These are phyloP conservation scores for Aspergillus phoenicis DNA, from an alignment of 2,329 filamentous ascomycete genomes.

Conservation along the genomic window DNA sequence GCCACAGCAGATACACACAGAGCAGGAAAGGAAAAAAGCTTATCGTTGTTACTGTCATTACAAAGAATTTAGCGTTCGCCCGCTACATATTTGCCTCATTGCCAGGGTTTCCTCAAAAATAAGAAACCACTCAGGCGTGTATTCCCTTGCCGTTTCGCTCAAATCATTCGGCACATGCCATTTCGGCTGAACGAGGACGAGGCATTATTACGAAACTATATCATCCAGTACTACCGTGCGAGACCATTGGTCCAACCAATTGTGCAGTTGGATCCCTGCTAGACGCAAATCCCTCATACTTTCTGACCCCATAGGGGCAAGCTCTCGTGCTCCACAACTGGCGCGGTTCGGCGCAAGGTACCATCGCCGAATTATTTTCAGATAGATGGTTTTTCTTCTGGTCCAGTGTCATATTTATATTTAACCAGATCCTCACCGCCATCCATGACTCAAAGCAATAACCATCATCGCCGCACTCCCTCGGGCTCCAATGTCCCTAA, in stretches of 20 bases:
- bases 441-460: constrained; percentile 40
- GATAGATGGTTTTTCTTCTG: constrained; percentile 15
- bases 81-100: constrained; percentile 22
- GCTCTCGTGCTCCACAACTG: constrained; percentile 31
- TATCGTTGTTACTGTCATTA: constrained; percentile 23
- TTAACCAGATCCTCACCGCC: constrained; percentile 38
- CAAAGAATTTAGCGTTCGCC: constrained; percentile 12
- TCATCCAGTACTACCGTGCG: constrained; percentile 18
- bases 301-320: constrained; percentile 27
- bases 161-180: constrained; percentile 12
- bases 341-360: constrained; percentile 23
- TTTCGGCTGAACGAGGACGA: constrained; percentile 9
- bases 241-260: constrained; percentile 24
- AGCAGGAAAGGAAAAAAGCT: constrained; percentile 20
- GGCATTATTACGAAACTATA: constrained; percentile 7
- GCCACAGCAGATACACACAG: constrained; percentile 19
- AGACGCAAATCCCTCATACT: constrained; percentile 34
- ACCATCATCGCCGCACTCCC: constrained; percentile 36
- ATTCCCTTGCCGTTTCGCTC: constrained; percentile 19
- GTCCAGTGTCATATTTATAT: constrained; percentile 20
- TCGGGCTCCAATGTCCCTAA: constrained; percentile 37
- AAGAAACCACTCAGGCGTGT: constrained; percentile 19
- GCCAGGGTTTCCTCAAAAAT: constrained; percentile 11
- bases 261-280: constrained; percentile 16
- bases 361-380: constrained; percentile 20